Base-by-base conservation (phyloP, 2,329 filamentous ascomycete species). In the Zasmidium angulare region DNA sequence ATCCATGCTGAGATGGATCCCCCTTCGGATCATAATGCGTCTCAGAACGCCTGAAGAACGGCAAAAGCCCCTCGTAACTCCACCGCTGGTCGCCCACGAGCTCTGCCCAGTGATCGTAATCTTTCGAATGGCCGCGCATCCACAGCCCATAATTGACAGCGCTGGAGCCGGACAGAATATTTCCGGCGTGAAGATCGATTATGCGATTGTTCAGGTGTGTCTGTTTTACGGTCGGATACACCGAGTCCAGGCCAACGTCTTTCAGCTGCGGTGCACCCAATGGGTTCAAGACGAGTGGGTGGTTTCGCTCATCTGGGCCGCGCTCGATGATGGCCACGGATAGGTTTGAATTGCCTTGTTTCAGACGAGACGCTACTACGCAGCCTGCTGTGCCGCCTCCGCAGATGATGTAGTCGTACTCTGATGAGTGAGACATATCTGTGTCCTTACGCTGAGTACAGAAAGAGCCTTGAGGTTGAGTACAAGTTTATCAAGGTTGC, bases 331-430 rank as follows among this genome's bases (percentile, higher is more conserved):
- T 29, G 14, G 55, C 55, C 31, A 57, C 46, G 9, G 55, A 29
- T 2, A 46, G 10, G 3, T 7, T 14, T 46, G 55, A 48, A 14
- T 50, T 21, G 20, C 14, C 49, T 12, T 53, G 49, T n/a, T 48
- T 52, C 2, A 68, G 60, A 11, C 64, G 60, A 19, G 62, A 63
- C 6, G 65, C 68, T 19, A 69, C 53, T 7, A 68, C 62, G 36
- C 68, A 64, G 24, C 65, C 68, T 20, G 64, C 55, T 14, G 68
- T 68, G 24, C 68, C 68, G 10, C 63, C 69, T 22, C 69, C 69
- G 26, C 67, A 55, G 55, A 71, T 65, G 29, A 69, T 62, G 40
- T 64, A 55, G 22, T 67, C 67, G 53, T 60, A 64, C n/a, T 53
- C 51, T 6, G n/a, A 43, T 10, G 36, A 19, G 3, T 4, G 7